phyloP scores from a whole-genome alignment of 306 rosid species.

The Trifolium dubium region DNA sequence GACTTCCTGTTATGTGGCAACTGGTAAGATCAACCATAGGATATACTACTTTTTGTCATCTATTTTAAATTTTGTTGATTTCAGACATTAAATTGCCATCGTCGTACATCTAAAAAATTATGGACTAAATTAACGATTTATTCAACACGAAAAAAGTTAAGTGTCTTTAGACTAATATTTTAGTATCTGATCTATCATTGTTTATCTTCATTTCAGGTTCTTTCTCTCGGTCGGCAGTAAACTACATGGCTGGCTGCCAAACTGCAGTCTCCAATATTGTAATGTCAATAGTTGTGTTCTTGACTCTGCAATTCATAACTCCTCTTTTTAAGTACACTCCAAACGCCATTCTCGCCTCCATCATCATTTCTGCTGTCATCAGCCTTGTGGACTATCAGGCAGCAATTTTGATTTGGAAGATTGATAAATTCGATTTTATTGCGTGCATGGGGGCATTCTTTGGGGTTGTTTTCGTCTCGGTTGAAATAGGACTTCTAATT shows the following conservation, averaged over 20 bases:
- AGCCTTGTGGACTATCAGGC: slow-evolving; percentile 80
- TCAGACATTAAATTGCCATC: neutral
- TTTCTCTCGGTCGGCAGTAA: slow-evolving; percentile 93
- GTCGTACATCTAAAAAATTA: neutral
- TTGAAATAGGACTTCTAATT: slow-evolving; percentile 89
- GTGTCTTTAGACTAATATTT: neutral
- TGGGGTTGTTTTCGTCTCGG: slow-evolving; percentile 78
- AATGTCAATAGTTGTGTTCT: slow-evolving; percentile 83
- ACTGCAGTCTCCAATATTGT: slow-evolving; percentile 90
- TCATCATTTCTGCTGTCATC: slow-evolving; percentile 93
- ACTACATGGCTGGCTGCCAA: slow-evolving; percentile 91
- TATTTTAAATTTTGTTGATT: neutral
- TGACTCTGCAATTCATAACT: slow-evolving; percentile 80
- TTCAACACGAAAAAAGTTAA: neutral
- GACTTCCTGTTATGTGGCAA: slow-evolving; percentile 98
- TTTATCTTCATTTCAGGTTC: slow-evolving; percentile 62
- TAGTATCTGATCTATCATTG: slow-evolving; percentile 34
- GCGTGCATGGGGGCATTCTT: slow-evolving; percentile 99
- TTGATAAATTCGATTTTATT: slow-evolving; percentile 86
- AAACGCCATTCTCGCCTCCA: slow-evolving; percentile 83
- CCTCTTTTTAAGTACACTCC: slow-evolving; percentile 97
- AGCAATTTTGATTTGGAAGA: slow-evolving; percentile 86
- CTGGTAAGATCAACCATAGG: slow-evolving; percentile 63
- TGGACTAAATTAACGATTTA: neutral
- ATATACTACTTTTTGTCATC: slow-evolving; percentile 11